Evolutionary conservation across 2,329 filamentous ascomycete genomes (phyloP).

Genomic region (Aspergillus arachidicola): DNA sequence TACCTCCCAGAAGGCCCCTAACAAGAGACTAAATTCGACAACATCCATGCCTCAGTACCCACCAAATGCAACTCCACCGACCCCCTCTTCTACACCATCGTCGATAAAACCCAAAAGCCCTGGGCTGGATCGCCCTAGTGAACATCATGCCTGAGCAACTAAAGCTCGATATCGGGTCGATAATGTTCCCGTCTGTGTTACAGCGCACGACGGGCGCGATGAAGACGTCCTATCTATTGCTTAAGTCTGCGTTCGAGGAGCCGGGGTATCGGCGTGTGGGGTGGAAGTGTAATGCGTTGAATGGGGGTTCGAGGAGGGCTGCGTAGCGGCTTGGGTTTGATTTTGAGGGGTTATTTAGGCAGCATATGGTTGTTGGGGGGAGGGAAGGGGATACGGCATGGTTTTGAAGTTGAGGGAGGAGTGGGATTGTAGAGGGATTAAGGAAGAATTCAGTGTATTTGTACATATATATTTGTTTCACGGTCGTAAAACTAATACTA

Average conservation of each 20-base stretch:
- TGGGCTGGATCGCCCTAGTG: constrained; percentile 1
- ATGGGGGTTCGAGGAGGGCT: constrained; percentile 56
- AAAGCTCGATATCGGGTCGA: background rate
- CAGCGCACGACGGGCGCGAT: background rate
- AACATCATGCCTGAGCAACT: constrained; percentile 3
- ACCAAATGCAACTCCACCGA: background rate
- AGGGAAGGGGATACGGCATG: constrained; percentile 62
- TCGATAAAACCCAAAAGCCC: background rate
- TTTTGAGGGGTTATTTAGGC: constrained; percentile 63
- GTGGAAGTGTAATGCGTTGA: constrained; percentile 66
- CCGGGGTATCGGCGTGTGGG: constrained; percentile 61
- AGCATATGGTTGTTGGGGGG: constrained; percentile 62
- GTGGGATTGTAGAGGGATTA: constrained; percentile 49
- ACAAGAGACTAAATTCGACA: background rate
- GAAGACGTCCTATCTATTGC: constrained; percentile 32
- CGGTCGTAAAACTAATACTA: too few species aligned
- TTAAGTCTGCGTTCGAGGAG: constrained; percentile 56
- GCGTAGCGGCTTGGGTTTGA: constrained; percentile 61
- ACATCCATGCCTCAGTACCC: background rate
- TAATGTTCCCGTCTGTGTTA: background rate
- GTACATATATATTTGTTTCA: too few species aligned
- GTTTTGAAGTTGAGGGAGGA: constrained; percentile 63
- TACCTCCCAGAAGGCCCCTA: background rate
- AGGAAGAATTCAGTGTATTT: background rate
- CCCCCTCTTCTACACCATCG: constrained; percentile 1